Evolutionary conservation across 257 asterid genomes (phyloP), one percentile per base, ranked within the genome.

Genomic region (Solanum rostratum): DNA sequence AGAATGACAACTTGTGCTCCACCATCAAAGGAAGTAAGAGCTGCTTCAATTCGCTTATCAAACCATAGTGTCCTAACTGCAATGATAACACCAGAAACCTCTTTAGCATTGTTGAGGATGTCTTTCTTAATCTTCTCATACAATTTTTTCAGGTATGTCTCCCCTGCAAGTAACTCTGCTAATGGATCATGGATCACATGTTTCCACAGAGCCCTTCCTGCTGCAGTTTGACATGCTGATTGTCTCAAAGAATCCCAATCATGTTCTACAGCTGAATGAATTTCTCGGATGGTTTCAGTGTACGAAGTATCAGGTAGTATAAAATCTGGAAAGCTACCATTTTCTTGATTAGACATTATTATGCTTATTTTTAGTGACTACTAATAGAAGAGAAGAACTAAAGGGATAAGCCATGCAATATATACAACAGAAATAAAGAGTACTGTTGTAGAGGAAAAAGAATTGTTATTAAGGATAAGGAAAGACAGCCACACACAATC

Each of bases 21-120:
- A 50, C 90, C 92, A 66, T 82, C 93, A 45, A 87, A 90, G 5
- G 94, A 92, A 76, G 86, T 87, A 90, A 96, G 85, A 57, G 99
- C 98, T 15, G 93, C 97, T 81, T 96, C 98, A 83, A 96, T 92
- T 76, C 91, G 92, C 1, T 97, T 87, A 82, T 96, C 99, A 33
- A 96, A 92, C 98, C 99, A 96, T 65, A 96, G 97, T 15, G 99
- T 96, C 55, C 99, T 84, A 80, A 96, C 94, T 20, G 99, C 99
- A 62, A 96, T 90, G 85, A 96, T 91, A 80, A 96, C 99, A 68
- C 99, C 99, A 0, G 98, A 93, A 22, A 92, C 89, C 85, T 96
- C 99, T 84, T 91, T 92, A 0, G 99, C 98, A 85, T 93, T 94
- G 83, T 90, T 94, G 63, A 93, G 88, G 86, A 87, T 39, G 41